Conservation (phyloP, 1,284 basidiomycete genomes). For the Apiotrichum sp. region DNA sequence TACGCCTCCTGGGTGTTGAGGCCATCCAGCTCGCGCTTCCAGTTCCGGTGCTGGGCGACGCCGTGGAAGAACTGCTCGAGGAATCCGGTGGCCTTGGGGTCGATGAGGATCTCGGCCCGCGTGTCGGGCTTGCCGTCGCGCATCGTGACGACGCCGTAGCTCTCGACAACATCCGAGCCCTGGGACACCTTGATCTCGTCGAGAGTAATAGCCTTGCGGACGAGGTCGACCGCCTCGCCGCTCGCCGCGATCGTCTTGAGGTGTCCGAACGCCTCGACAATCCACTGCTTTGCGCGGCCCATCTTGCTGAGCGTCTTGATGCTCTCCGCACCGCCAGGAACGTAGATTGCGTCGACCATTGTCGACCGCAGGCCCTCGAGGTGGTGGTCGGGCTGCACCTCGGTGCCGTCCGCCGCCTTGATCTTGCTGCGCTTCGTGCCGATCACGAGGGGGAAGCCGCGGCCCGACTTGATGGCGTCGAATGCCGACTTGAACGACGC, state of each 20-base stretch:
- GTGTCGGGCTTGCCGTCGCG: not conserved
- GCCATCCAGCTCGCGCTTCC: conserved; percentile 1
- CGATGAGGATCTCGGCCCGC: not conserved
- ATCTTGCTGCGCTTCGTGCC: conserved; percentile 30
- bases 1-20: not conserved
- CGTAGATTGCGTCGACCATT: conserved; percentile 68
- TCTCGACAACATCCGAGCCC: not conserved
- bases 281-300: conserved; percentile 53
- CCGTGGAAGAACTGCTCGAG: not conserved
- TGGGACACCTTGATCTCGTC: not conserved
- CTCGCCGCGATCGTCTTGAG: conserved; percentile 69
- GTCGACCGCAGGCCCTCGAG: conserved; percentile 65
- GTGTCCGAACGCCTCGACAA: conserved; percentile 71
- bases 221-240: conserved; percentile 48
- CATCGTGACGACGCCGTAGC: conserved; percentile 1
- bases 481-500: not conserved
- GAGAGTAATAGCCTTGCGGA: not conserved
- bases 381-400: conserved; percentile 23
- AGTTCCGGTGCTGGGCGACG: not conserved
- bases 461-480: not conserved
- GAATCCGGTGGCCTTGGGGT: not conserved
- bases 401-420: conserved; percentile 44
- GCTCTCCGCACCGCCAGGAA: conserved; percentile 56
- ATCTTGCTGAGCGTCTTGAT: conserved; percentile 41
- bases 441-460: not conserved